phyloP scores from a whole-genome alignment of 2,329 filamentous ascomycete species.

The Alternaria longipes region DNA sequence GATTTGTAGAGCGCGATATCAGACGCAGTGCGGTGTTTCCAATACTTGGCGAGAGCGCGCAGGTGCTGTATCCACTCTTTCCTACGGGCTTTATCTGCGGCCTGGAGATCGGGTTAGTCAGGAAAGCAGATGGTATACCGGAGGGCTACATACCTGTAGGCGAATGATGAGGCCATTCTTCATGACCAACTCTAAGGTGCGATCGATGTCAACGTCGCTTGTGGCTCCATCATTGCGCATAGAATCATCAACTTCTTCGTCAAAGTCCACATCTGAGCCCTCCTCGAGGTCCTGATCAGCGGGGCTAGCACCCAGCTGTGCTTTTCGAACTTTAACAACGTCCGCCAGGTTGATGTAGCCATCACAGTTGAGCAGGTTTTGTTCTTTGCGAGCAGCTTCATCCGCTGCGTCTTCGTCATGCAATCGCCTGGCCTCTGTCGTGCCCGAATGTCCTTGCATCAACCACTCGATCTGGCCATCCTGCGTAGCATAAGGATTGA shows the following conservation, averaged over 20 bases:
- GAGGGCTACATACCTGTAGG: constrained; percentile 58
- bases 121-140: constrained; percentile 11
- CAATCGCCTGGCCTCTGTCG: constrained; percentile 56
- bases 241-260: constrained; percentile 58
- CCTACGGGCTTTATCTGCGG: constrained; percentile 65
- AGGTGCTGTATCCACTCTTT: constrained; percentile 70
- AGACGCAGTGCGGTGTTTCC: constrained; percentile 64
- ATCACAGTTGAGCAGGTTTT: constrained; percentile 68
- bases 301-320: constrained; percentile 61
- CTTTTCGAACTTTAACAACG: constrained; percentile 65
- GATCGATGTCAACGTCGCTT: constrained; percentile 63
- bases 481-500: constrained; percentile 68
- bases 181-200: constrained; percentile 69
- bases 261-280: constrained; percentile 66
- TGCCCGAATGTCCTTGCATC: constrained; percentile 51
- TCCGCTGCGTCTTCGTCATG: constrained; percentile 68
- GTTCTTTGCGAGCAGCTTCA: constrained; percentile 66
- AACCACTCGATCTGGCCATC: constrained; percentile 67
- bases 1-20: constrained; percentile 67
- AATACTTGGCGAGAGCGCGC: constrained; percentile 66
- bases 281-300: constrained; percentile 62
- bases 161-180: constrained; percentile 69
- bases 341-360: constrained; percentile 70
- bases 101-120: constrained; percentile 34
- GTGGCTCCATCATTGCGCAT: constrained; percentile 63